Base-by-base conservation (phyloP, 2,329 filamentous ascomycete species). In the Ophiocordyceps australis region DNA sequence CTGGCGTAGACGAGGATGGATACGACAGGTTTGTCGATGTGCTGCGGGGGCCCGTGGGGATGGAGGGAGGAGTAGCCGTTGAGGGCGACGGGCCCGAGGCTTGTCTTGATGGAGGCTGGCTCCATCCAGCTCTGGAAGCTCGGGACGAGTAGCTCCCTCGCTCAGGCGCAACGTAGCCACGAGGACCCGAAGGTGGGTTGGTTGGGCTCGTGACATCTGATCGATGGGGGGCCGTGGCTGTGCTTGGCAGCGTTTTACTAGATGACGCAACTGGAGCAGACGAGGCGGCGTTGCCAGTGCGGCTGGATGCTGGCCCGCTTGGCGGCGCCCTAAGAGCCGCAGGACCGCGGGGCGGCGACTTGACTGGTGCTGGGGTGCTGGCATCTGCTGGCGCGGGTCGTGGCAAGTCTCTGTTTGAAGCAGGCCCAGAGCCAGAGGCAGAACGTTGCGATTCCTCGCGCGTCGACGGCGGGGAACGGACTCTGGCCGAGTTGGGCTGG, bases 321-420 rank as follows among this genome's bases (percentile, higher is more conserved):
- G 63, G 62, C 13, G 62, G 59, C 9, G 50, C 54, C 32, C 62
- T 53, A 12, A 65, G 44, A 10, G 62, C 62, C 9, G 64, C 62
- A 16, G 65, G 65, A 0, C 62, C 65, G 26, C 62, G 57, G 4
- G 65, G 65, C 9, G 65, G 65, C 12, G 64, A 65, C 33, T 50
- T 50, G 10, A 42, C 35, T 10, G 41, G 34, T 17, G 39, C 34
- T 5, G n/a, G n/a, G n/a, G 38, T 33, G 8, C 40, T 40, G 22
- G 40, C 31, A 16, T 42, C 52, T 29, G 36, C 43, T 19, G 31
- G 42, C 16, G 29, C 36, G 23, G 37, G 36, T 20, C 37, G 46
- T 23, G 37, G 34, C 5, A 36, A 28, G 11, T 52, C 48, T 30
- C 45, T 43, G 14, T 29, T 26, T 9, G 40, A 38, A 20, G 29